Percentiles rank a stretch among this genome's conserved stretches.
These are phyloP conservation scores for Penicillium parvum DNA, from an alignment of 495 filamentous ascomycete genomes.

Conservation along the genomic window DNA sequence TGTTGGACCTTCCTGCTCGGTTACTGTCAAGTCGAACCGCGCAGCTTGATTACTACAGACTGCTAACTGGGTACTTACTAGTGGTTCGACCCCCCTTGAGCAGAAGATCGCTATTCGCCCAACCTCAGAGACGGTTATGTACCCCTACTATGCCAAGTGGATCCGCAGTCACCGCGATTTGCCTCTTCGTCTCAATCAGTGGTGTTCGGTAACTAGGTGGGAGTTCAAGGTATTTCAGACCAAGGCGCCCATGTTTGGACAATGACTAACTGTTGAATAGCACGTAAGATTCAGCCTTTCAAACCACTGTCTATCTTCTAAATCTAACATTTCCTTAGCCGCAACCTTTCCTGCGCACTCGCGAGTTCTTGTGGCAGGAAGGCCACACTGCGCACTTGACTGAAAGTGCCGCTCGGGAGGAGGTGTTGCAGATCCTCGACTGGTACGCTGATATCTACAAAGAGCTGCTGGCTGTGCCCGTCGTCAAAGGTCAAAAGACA, in stretches of 20 bases:
- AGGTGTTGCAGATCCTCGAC: conserved; percentile 92
- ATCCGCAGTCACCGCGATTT: conserved; percentile 92
- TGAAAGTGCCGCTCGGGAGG: conserved; percentile 67
- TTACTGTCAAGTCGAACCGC: background rate
- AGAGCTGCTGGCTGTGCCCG: conserved; percentile 88
- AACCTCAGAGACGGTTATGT: conserved; percentile 93
- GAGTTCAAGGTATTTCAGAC: too few relatives aligned
- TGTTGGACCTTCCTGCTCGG: conserved; percentile 1
- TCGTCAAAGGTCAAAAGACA: conserved; percentile 81
- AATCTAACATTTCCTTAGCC: conserved; percentile 34
- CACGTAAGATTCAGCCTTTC: conserved; percentile 42
- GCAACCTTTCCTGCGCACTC: conserved; percentile 85
- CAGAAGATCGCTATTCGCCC: conserved; percentile 94
- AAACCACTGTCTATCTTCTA: background rate
- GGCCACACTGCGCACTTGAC: conserved; percentile 94
- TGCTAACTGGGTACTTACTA: conserved; percentile 22
- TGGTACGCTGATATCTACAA: conserved; percentile 86
- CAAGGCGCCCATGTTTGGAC: too few relatives aligned
- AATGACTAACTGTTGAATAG: too few relatives aligned
- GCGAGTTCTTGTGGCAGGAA: conserved; percentile 98
- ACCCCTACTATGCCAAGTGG: conserved; percentile 94
- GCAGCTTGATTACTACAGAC: background rate
- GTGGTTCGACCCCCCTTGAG: conserved; percentile 82
- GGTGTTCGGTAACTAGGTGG: conserved; percentile 79
- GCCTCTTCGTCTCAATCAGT: conserved; percentile 89